These are phyloP conservation scores for Hysterium pulicare DNA, from an alignment of 2,329 filamentous ascomycete genomes.

Conservation along the genomic window DNA sequence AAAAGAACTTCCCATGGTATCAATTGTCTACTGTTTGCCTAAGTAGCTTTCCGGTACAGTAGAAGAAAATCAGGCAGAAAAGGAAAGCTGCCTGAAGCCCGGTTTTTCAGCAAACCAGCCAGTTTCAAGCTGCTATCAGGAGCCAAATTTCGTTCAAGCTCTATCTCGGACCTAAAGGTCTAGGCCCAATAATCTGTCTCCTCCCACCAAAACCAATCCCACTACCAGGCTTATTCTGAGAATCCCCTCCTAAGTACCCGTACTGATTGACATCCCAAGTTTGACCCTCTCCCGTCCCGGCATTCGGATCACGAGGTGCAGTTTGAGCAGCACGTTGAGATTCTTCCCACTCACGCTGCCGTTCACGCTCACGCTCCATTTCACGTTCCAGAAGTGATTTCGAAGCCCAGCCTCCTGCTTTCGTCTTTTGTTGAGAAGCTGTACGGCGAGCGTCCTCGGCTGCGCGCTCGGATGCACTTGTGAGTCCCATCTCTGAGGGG, in stretches of 20 bases:
- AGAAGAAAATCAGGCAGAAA: too few species aligned
- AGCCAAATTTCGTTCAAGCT: too few species aligned
- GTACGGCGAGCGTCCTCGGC: constrained; percentile 59
- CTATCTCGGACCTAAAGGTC: constrained; percentile 51
- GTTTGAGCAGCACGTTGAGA: constrained; percentile 63
- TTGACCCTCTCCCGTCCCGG: constrained; percentile 65
- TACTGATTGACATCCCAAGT: constrained; percentile 76
- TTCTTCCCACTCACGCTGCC: constrained; percentile 78
- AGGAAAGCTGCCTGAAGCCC: too few species aligned
- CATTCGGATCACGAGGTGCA: constrained; percentile 52
- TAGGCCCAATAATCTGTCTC: constrained; percentile 75
- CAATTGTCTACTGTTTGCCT: too few species aligned
- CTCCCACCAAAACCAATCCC: constrained; percentile 61
- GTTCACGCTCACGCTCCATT: constrained; percentile 74
- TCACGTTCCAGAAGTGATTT: constrained; percentile 74
- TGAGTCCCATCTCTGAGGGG: constrained; percentile 53
- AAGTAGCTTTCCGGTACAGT: too few species aligned
- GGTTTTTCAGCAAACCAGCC: too few species aligned
- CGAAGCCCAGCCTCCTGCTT: constrained; percentile 60
- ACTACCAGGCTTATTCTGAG: constrained; percentile 65
- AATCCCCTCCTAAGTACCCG: constrained; percentile 72
- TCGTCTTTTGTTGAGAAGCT: constrained; percentile 58
- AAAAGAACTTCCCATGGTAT: too few species aligned
- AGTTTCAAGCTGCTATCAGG: too few species aligned
- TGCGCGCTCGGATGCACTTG: constrained; percentile 59